Base-by-base conservation (phyloP, 2,329 filamentous ascomycete genomes). In the Ophiocordyceps camponoti-floridani region DNA sequence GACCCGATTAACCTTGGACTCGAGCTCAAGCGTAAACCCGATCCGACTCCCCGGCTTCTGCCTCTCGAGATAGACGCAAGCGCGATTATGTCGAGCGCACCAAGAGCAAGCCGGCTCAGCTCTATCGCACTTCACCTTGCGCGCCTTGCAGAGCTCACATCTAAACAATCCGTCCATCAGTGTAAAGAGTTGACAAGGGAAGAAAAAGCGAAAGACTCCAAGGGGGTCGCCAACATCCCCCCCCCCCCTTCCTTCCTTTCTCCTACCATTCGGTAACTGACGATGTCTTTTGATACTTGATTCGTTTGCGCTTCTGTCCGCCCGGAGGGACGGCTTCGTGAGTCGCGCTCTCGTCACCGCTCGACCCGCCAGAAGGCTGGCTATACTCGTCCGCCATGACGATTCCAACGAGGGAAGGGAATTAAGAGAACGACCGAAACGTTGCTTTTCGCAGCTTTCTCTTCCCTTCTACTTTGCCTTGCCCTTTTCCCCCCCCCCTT, bases 61-160 rank as follows among this genome's bases (percentile, higher is more conserved):
- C 40, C 79, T 68, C 53, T 82, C 79, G 48, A 75, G 76, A 56
- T 84, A 84, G 56, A 81, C 75, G 56, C 79, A 84, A 40, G 68
- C 52, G 50, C 80, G 74, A 47, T 72, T 71, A 58, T 84, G 82
- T 43, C 79, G 73, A 43, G 74, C 62, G 57, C 79, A 84, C 79
- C 79, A 84, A 19, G 78, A 78, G 59, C 79, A 84, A n/a, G 70
- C 70, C 2, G 72, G 72, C 52, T 75, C 71, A 31, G 65, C 63
- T 46, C 72, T 68, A 53, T 76, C 70, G 52, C 64, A 67, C 49
- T 66, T 66, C 26, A 67, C 64, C 51, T 67, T 67, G 41, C 64
- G 59, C 26, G 62, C 62, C 53, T 67, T 67, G 57, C 64, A 67
- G 42, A 65, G 55, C 52, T 67, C 64, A 51, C 64, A 66, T 47